These are phyloP conservation scores for Calycina marina DNA, from an alignment of 2,329 filamentous ascomycete genomes.

Conservation along the genomic window DNA sequence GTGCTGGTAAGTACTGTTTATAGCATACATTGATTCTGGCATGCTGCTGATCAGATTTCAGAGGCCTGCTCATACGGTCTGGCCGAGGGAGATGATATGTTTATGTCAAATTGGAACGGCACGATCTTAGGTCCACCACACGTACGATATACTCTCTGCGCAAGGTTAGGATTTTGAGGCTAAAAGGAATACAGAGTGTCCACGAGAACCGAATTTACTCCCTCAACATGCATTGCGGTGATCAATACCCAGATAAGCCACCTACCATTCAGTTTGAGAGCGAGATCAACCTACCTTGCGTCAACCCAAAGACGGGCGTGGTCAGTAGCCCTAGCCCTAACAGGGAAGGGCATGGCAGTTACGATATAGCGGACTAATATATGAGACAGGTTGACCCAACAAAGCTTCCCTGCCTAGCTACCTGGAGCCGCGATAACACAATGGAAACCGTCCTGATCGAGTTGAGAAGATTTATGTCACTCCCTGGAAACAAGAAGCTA, in stretches of 20 bases:
- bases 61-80: slow-evolving; percentile 96
- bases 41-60: slow-evolving; percentile 25
- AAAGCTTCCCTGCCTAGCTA: slow-evolving; percentile 70
- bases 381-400: slow-evolving; percentile 55
- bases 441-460: slow-evolving; percentile 92
- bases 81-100: slow-evolving; percentile 81
- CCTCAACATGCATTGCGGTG: slow-evolving; percentile 88
- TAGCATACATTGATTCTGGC: neutral
- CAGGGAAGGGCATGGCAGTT: neutral
- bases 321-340: slow-evolving; percentile 29
- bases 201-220: slow-evolving; percentile 99
- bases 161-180: neutral
- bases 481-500: slow-evolving; percentile 83
- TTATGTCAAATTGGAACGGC: slow-evolving; percentile 98
- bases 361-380: no score
- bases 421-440: slow-evolving; percentile 86
- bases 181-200: slow-evolving; percentile 46
- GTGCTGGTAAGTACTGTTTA: slow-evolving; percentile 49
- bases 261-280: slow-evolving; percentile 87
- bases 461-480: slow-evolving; percentile 83
- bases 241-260: slow-evolving; percentile 75
- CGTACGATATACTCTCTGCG: slow-evolving; percentile 38
- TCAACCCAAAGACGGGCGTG: slow-evolving; percentile 64
- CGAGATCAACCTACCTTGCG: slow-evolving; percentile 92
- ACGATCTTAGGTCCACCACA: slow-evolving; percentile 95